These are phyloP conservation scores for Pelargonium fulgidum DNA, from an alignment of 441 rosid species.

Conservation along the genomic window DNA sequence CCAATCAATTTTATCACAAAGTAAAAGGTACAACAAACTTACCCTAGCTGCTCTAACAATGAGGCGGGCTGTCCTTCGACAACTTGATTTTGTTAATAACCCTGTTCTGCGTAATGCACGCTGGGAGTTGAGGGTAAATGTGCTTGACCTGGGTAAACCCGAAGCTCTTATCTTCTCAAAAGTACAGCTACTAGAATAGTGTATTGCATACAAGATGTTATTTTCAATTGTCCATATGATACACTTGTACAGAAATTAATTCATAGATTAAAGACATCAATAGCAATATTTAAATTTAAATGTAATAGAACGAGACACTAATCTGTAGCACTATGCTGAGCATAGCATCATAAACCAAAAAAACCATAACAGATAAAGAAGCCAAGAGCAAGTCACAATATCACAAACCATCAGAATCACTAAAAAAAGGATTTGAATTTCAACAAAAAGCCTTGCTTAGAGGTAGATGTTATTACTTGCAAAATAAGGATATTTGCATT, in stretches of 20 bases:
- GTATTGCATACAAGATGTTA: background rate
- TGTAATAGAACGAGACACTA: background rate
- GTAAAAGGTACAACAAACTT: conserved; percentile 34
- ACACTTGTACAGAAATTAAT: background rate
- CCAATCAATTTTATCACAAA: conserved; percentile 7
- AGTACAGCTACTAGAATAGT: background rate
- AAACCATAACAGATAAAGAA: background rate
- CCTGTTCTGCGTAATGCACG: conserved; percentile 39
- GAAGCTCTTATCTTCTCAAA: background rate
- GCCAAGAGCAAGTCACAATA: background rate
- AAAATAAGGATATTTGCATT: background rate
- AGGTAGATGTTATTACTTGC: background rate
- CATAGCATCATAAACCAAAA: background rate
- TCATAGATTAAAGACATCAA: background rate
- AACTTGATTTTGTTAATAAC: conserved; percentile 34
- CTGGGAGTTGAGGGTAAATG: conserved; percentile 54
- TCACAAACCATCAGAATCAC: background rate
- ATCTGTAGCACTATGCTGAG: background rate
- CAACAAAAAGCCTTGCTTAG: background rate
- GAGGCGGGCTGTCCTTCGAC: conserved; percentile 51
- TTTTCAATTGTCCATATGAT: background rate
- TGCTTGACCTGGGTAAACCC: conserved; percentile 37
- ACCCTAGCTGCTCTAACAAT: conserved; percentile 80
- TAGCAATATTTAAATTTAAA: background rate
- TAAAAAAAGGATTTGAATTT: background rate